phyloP scores from a whole-genome alignment of 805 yeast species.

The Pichia californica region DNA sequence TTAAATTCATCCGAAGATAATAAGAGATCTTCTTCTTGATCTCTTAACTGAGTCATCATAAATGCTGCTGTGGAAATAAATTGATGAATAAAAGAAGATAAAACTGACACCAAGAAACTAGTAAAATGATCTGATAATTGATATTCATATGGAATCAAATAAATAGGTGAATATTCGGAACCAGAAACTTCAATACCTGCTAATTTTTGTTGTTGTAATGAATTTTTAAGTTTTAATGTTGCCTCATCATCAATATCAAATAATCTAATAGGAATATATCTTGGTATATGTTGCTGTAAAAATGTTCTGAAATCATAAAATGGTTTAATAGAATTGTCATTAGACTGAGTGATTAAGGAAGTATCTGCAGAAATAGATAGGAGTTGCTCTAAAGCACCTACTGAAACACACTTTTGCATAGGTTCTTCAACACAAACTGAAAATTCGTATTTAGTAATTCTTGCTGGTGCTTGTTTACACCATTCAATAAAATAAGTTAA shows the following conservation, averaged over 20 bases:
- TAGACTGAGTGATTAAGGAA: slow-evolving; percentile 16
- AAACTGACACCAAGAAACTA: slow-evolving; percentile 33
- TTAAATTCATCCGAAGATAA: slow-evolving; percentile 49
- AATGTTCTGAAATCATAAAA: slow-evolving; percentile 62
- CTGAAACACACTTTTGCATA: slow-evolving; percentile 48
- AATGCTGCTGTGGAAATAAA: slow-evolving; percentile 62
- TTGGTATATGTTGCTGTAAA: slow-evolving; percentile 61
- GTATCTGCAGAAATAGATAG: slow-evolving; percentile 58
- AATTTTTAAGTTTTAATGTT: slow-evolving; percentile 30
- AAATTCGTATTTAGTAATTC: slow-evolving; percentile 46
- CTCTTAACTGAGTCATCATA: slow-evolving; percentile 58
- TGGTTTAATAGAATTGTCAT: slow-evolving; percentile 16
- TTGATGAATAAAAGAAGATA: slow-evolving; percentile 46
- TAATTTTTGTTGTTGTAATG: slow-evolving; percentile 20
- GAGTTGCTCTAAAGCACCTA: slow-evolving; percentile 68
- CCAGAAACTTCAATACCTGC: slow-evolving; percentile 27
- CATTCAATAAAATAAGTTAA: slow-evolving; percentile 55
- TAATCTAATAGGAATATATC: slow-evolving; percentile 45
- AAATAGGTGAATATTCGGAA: slow-evolving; percentile 24
- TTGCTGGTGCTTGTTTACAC: slow-evolving; percentile 48
- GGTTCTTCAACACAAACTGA: slow-evolving; percentile 43
- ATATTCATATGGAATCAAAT: slow-evolving; percentile 19
- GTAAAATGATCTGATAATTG: slow-evolving; percentile 23
- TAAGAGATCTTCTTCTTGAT: slow-evolving; percentile 67
- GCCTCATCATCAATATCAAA: slow-evolving; percentile 42